These are phyloP conservation scores for Ophiocordyceps australis DNA, from an alignment of 2,329 filamentous ascomycete species.

Conservation along the genomic window DNA sequence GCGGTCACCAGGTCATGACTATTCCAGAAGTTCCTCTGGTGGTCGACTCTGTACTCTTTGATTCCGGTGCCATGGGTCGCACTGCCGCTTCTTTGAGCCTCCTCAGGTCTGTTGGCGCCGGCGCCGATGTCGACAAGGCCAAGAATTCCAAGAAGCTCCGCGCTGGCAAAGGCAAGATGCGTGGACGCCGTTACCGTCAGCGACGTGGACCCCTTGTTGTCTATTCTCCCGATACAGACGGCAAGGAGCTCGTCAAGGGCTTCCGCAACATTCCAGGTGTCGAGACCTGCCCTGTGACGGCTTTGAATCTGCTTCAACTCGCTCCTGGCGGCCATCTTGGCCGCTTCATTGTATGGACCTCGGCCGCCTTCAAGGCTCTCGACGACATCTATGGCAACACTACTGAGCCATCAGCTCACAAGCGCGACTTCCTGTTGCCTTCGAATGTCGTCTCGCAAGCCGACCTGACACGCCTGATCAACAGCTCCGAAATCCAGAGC, in stretches of 20 bases:
- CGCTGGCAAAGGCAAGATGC: slow-evolving; percentile 96
- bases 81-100: slow-evolving; percentile 75
- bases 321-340: slow-evolving; percentile 97
- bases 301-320: slow-evolving; percentile 97
- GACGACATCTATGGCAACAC: slow-evolving; percentile 95
- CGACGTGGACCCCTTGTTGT: slow-evolving; percentile 94
- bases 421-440: slow-evolving; percentile 98
- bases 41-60: slow-evolving; percentile 78
- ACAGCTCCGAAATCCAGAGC: slow-evolving; percentile 96
- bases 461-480: slow-evolving; percentile 95
- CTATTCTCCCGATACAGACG: slow-evolving; percentile 90
- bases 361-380: slow-evolving; percentile 86
- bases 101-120: slow-evolving; percentile 80
- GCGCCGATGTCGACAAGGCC: slow-evolving; percentile 85
- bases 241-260: slow-evolving; percentile 80
- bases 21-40: slow-evolving; percentile 96
- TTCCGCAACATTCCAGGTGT: slow-evolving; percentile 99
- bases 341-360: slow-evolving; percentile 98
- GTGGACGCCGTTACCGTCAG: slow-evolving; percentile 91
- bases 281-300: slow-evolving; percentile 85
- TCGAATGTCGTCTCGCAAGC: slow-evolving; percentile 85
- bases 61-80: slow-evolving; percentile 63
- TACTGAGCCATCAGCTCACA: slow-evolving; percentile 73
- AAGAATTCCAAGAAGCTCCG: slow-evolving; percentile 92
- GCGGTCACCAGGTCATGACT: slow-evolving; percentile 84